Percentiles rank a stretch among this genome's conserved stretches.
Conservation (phyloP, 2,329 filamentous ascomycete genomes). For the Penicillium psychrosexuale region DNA sequence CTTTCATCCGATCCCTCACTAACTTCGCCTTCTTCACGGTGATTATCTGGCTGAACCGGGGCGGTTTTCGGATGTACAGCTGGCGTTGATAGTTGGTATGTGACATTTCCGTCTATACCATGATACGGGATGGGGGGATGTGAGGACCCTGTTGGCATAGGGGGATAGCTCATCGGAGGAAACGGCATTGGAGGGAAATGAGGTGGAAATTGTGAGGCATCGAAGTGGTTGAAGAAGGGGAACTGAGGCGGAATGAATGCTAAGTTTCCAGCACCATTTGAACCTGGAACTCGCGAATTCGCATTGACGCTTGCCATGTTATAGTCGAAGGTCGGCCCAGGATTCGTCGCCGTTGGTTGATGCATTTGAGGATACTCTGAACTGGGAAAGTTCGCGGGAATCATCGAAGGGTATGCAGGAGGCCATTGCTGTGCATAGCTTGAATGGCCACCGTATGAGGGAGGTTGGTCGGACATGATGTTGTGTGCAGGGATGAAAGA, state of each 20-base stretch:
- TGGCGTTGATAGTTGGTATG: constrained; percentile 1
- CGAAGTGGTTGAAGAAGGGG: constrained; percentile 33
- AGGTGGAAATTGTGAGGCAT: constrained; percentile 29
- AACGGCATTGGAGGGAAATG: constrained; percentile 36
- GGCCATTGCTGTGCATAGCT: constrained; percentile 40
- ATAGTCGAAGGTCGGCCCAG: constrained; percentile 17
- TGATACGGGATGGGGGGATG: constrained; percentile 5
- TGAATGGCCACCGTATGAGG: constrained; percentile 41
- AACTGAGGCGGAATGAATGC: constrained; percentile 31
- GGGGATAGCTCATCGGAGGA: constrained; percentile 21
- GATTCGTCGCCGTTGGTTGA: constrained; percentile 20
- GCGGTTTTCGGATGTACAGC: constrained; percentile 18
- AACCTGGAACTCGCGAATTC: constrained; percentile 32
- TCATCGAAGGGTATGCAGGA: constrained; percentile 29
- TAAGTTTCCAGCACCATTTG: constrained; percentile 22
- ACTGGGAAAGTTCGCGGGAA: constrained; percentile 25
- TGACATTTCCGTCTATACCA: not conserved
- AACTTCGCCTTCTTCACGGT: constrained; percentile 72
- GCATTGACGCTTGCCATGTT: constrained; percentile 27
- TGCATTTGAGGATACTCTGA: constrained; percentile 24
- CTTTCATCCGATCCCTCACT: constrained; percentile 60
- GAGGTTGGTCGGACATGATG: constrained; percentile 49
- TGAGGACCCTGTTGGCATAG: constrained; percentile 16
- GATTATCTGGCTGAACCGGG: constrained; percentile 36
- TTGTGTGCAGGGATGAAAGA: not conserved